Conservation (phyloP, 306 rosid genomes). For the Pterocarpus macrocarpus region DNA sequence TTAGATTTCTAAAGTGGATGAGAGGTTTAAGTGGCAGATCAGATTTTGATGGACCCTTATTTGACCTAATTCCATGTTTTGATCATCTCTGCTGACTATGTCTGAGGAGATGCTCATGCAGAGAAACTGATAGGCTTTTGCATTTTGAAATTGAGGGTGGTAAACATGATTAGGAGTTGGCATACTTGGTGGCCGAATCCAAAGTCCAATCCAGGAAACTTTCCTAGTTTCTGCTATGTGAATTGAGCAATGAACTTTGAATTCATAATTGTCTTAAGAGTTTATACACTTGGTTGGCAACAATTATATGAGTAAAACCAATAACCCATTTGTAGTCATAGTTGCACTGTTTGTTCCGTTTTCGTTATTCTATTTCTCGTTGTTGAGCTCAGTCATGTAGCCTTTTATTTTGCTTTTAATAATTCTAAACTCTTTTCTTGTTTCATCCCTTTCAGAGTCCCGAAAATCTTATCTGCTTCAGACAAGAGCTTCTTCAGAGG, state of each 20-base stretch:
- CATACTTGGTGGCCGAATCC: background rate
- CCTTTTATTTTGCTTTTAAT: background rate
- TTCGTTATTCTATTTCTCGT: background rate
- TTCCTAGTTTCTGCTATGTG: conserved; percentile 25
- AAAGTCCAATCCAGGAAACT: conserved; percentile 21
- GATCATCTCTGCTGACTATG: conserved; percentile 1
- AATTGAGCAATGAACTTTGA: background rate
- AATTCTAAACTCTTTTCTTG: background rate
- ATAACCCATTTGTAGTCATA: background rate
- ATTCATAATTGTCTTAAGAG: background rate
- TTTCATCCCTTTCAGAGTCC: conserved; percentile 56
- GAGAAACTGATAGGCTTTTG: conserved; percentile 3
- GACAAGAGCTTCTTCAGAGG: conserved; percentile 89
- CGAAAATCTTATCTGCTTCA: conserved; percentile 64
- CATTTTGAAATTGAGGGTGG: conserved; percentile 17
- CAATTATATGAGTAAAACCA: background rate
- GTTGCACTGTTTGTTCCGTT: conserved; percentile 7
- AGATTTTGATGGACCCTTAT: background rate
- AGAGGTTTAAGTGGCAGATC: conserved; percentile 13
- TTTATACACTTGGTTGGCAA: background rate
- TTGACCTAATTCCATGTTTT: conserved; percentile 25
- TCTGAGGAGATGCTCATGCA: background rate
- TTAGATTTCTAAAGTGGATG: background rate
- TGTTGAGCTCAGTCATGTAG: background rate
- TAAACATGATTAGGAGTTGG: conserved; percentile 4